A percentile compares a stretch with the other conserved stretches of the same genome.
Conservation (phyloP, 805 yeast genomes). For the Brettanomyces sp. region DNA sequence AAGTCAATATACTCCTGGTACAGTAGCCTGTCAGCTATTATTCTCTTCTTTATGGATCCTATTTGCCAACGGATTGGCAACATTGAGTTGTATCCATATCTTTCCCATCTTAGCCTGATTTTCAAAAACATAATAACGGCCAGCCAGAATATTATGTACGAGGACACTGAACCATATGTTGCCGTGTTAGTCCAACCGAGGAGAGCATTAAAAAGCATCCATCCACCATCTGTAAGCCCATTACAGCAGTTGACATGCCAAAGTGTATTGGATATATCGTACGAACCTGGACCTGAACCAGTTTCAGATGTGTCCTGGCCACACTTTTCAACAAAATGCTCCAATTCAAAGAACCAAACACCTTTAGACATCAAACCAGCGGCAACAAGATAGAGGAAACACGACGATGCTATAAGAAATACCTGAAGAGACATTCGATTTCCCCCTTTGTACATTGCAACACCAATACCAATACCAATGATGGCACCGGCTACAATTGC, state of each 20-base stretch:
- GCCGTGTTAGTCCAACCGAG: constrained; percentile 95
- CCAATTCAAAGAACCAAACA: constrained; percentile 83
- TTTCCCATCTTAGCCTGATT: constrained; percentile 39
- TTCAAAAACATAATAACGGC: constrained; percentile 36
- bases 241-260: constrained; percentile 97
- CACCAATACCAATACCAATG: constrained; percentile 57
- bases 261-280: constrained; percentile 65
- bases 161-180: constrained; percentile 74
- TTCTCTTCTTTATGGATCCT: constrained; percentile 38
- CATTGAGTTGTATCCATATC: constrained; percentile 47
- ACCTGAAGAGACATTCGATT: constrained; percentile 66
- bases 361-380: constrained; percentile 84
- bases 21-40: constrained; percentile 16
- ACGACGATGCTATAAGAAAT: constrained; percentile 66
- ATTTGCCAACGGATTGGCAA: constrained; percentile 56
- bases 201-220: constrained; percentile 86
- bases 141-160: constrained; percentile 68
- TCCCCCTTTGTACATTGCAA: constrained; percentile 66
- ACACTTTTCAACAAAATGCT: constrained; percentile 62
- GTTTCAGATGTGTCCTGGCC: constrained; percentile 83
- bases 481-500: constrained; percentile 51
- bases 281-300: constrained; percentile 91
- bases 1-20: constrained; percentile 14
- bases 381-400: constrained; percentile 74
- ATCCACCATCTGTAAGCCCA: constrained; percentile 83